Evolutionary conservation across 176 grass and related monocot species (phyloP).

Genomic region (Oryza glaberrima): DNA sequence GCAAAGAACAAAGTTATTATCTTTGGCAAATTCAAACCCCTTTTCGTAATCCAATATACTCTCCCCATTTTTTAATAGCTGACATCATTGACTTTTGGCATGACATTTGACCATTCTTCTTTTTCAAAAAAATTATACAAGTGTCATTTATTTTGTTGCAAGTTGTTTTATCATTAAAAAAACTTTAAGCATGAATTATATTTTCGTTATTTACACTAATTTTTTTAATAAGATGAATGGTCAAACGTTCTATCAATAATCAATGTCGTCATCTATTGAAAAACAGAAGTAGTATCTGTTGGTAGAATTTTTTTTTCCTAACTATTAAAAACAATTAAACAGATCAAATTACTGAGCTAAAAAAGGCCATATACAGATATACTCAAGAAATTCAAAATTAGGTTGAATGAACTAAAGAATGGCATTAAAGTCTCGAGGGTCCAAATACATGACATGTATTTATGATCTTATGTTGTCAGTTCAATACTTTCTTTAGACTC

Average conservation of each 20-base stretch:
- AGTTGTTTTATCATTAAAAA: too few relatives aligned
- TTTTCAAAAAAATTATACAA: too few relatives aligned
- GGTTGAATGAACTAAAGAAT: neutral
- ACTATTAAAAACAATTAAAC: neutral
- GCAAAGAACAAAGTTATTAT: neutral
- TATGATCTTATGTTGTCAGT: neutral
- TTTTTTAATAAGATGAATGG: too few relatives aligned
- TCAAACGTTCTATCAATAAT: too few relatives aligned
- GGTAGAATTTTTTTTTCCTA: neutral
- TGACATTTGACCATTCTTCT: too few relatives aligned
- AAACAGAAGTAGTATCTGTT: neutral
- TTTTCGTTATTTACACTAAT: too few relatives aligned
- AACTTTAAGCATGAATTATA: too few relatives aligned
- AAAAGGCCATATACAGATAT: neutral
- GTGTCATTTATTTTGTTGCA: too few relatives aligned
- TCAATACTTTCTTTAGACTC: neutral
- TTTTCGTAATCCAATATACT: neutral
- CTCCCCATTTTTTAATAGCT: too few relatives aligned
- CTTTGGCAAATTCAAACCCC: neutral
- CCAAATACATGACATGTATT: neutral
- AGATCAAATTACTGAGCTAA: neutral
- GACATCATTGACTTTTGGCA: too few relatives aligned
- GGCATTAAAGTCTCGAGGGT: neutral
- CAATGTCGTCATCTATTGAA: too few relatives aligned
- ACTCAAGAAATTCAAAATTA: constrained; percentile 1